Conservation (phyloP, 192 early-diverging fungal species). For the Coemansia erecta region DNA sequence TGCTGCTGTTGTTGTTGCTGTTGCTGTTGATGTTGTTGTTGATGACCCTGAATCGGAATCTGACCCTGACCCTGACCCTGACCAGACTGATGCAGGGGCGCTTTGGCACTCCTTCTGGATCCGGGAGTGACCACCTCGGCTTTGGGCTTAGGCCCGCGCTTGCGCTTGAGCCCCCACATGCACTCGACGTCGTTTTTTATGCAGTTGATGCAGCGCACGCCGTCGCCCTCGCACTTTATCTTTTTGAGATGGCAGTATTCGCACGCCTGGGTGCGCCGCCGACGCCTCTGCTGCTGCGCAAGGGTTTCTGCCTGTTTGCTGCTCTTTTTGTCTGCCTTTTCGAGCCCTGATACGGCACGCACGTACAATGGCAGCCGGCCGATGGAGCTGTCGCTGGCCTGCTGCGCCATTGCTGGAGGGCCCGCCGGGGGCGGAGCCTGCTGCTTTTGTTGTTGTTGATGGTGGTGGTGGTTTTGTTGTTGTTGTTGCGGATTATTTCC, state of each 20-base stretch:
- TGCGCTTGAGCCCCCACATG: constrained; percentile 47
- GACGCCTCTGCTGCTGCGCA: constrained; percentile 15
- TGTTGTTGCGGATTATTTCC: background rate
- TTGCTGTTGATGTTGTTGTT: no score
- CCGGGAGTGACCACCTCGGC: background rate
- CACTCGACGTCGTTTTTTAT: constrained; percentile 51
- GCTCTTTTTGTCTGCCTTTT: background rate
- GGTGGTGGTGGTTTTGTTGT: background rate
- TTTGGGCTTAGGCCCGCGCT: constrained; percentile 54
- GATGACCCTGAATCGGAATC: no score
- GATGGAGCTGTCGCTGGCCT: background rate
- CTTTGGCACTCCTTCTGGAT: background rate
- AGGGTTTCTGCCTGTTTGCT: background rate
- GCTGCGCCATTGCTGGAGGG: background rate
- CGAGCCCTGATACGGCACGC: background rate
- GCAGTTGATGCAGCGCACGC: constrained; percentile 43
- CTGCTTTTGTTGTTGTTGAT: background rate
- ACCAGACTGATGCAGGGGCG: background rate
- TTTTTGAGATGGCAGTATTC: constrained; percentile 54
- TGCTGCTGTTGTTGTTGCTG: background rate
- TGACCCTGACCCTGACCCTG: background rate
- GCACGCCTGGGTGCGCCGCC: constrained; percentile 51
- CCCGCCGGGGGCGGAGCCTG: background rate
- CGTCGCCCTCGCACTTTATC: constrained; percentile 51
- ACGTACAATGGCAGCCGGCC: background rate